Conservation (phyloP, 306 rosid genomes). For the Begonia loranthoides region DNA sequence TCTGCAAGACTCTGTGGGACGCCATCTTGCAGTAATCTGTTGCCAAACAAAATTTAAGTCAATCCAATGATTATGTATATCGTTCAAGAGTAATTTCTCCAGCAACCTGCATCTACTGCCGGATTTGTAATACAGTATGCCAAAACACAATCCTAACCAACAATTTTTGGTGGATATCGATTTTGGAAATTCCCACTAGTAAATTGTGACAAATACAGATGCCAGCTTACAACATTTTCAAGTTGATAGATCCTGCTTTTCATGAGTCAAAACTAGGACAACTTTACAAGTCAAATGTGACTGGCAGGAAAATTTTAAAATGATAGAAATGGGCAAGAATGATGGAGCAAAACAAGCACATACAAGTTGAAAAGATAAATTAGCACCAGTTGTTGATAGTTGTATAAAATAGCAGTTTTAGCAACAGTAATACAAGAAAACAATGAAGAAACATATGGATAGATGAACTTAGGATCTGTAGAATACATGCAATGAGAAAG, state of each 20-base stretch:
- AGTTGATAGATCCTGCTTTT: no score
- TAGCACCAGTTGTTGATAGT: background rate
- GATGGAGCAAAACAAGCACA: background rate
- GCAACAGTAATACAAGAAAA: background rate
- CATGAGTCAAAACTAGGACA: no score
- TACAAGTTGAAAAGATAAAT: background rate
- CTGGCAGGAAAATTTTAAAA: no score
- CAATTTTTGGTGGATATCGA: background rate
- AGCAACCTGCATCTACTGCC: conserved; percentile 7
- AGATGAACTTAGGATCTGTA: no score
- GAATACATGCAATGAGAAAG: no score
- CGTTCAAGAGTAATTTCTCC: background rate
- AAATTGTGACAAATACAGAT: background rate
- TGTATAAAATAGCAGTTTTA: background rate
- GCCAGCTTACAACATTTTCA: no score
- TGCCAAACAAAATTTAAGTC: conserved; percentile 12
- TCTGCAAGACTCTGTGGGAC: conserved; percentile 59
- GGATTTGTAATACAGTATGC: background rate
- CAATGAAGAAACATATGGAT: background rate
- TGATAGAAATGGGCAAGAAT: background rate
- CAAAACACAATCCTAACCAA: background rate
- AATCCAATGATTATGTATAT: no score
- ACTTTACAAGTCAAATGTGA: no score
- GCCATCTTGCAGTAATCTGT: conserved; percentile 92
- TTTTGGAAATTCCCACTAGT: background rate